Evolutionary conservation across 305 asterid genomes (phyloP).

Genomic region (Ajuga reptans): DNA sequence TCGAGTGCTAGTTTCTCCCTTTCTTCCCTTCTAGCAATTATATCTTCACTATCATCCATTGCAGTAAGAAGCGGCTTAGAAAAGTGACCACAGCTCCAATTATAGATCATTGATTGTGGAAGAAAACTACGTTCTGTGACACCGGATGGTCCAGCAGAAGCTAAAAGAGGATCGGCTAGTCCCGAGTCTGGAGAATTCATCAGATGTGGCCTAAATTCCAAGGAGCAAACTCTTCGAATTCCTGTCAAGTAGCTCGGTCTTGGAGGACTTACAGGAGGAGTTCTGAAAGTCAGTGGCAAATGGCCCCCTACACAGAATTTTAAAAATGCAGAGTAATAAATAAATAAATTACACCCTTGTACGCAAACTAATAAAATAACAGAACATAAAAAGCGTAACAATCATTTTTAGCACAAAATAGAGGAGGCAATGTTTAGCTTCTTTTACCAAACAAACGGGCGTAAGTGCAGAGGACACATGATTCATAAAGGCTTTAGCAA

Average conservation of each 20-base stretch:
- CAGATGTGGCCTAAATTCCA: slow-evolving; percentile 91
- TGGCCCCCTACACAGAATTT: slow-evolving; percentile 46
- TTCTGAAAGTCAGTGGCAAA: slow-evolving; percentile 83
- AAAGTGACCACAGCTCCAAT: slow-evolving; percentile 98
- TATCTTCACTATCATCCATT: slow-evolving; percentile 79
- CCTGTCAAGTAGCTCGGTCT: slow-evolving; percentile 82
- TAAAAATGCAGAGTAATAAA: too few relatives aligned
- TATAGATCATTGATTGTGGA: slow-evolving; percentile 88
- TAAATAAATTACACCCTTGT: background rate
- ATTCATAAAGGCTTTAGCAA: background rate
- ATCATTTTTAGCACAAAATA: too few relatives aligned
- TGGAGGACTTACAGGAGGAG: slow-evolving; percentile 99
- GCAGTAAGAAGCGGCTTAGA: slow-evolving; percentile 94
- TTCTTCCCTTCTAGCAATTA: slow-evolving; percentile 73
- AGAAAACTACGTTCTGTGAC: slow-evolving; percentile 88
- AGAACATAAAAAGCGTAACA: background rate
- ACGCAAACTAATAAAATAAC: background rate
- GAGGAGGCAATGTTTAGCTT: background rate
- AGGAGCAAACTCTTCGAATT: slow-evolving; percentile 90
- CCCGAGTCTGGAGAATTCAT: slow-evolving; percentile 88
- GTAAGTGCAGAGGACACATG: slow-evolving; percentile 5
- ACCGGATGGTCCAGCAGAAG: slow-evolving; percentile 62
- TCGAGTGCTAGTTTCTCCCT: slow-evolving; percentile 76
- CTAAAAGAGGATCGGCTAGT: slow-evolving; percentile 89
- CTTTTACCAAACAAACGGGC: background rate